Base-by-base conservation (phyloP, 225 moss, liverwort and hornwort species). In the Straminergon stramineum region DNA sequence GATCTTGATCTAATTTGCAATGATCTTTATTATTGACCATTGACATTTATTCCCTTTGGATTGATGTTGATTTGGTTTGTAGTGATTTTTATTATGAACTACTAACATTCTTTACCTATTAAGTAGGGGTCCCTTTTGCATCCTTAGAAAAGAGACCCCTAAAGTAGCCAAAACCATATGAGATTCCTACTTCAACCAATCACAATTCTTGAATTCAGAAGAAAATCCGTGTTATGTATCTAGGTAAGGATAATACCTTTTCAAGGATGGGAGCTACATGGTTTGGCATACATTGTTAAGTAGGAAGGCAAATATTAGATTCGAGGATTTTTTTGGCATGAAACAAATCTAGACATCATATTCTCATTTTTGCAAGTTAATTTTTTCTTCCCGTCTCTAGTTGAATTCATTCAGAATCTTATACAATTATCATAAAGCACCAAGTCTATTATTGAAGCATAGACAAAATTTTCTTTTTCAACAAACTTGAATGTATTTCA, bases 241-340 rank as follows among this genome's bases (percentile, higher is more conserved):
- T 4, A 31, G 4, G 2, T 16, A 64, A 61, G 26, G 61, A 61
- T 61, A 64, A 30, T 64, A 30, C 7, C 31, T 64, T 64, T 14
- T 30, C 6, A 69, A 0, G 2, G 1, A n/a, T 0, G 2, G 16
- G 22, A 13, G 4, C 1, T 69, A 3, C 7, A n/a, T n/a, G 7
- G 15, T 15, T 71, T 8, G 15, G 3, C 26, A 71, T 26, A 13
- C 23, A 23, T 5, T 71, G 1, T 24, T 24, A 70, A 5, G 1
- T 70, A 15, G 39, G 27, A 27, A 15, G 73, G 10, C 6, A 27
- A 15, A 73, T 73, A 27, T 2, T 3, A 1, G 5, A 9, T 73
- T 73, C 43, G 28, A 73, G 6, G 10, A 27, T 73, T 34, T 73
- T 27, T 43, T 10, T 45, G 1, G 9, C 15, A 35, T 17, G 17